These are phyloP conservation scores for Baudoinia panamericana DNA, from an alignment of 495 filamentous ascomycete species.

Conservation along the genomic window DNA sequence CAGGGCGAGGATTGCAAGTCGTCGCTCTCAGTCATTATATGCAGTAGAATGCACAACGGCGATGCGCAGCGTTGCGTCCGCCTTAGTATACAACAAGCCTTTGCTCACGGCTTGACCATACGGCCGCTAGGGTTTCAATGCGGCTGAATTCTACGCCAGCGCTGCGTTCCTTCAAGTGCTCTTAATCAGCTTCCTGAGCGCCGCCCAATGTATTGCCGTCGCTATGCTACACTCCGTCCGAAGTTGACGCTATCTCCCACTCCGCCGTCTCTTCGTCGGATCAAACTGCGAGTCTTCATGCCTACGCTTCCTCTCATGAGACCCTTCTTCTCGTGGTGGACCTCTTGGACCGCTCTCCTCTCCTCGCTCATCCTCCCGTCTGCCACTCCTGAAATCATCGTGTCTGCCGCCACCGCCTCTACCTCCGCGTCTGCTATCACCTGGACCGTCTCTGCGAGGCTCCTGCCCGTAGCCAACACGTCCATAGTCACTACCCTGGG, in stretches of 20 bases:
- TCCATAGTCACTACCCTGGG: background rate
- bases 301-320: slow-evolving; percentile 10
- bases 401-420: background rate
- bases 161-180: no score
- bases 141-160: no score
- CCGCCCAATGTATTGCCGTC: no score
- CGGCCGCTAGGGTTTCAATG: no score
- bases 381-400: slow-evolving; percentile 1
- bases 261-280: slow-evolving; percentile 12
- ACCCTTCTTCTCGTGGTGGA: slow-evolving; percentile 4
- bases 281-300: slow-evolving; percentile 12
- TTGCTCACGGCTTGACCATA: no score
- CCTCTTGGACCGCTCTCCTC: slow-evolving; percentile 3
- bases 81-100: no score
- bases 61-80: no score
- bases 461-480: background rate
- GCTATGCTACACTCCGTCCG: no score
- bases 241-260: slow-evolving; percentile 10
- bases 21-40: no score
- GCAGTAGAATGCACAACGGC: no score
- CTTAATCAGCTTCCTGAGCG: no score
- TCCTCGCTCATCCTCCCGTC: slow-evolving; percentile 11
- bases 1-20: no score
- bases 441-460: background rate
- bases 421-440: slow-evolving; percentile 8